Conservation (phyloP, 805 yeast species). For the Candida broadrunensis region DNA sequence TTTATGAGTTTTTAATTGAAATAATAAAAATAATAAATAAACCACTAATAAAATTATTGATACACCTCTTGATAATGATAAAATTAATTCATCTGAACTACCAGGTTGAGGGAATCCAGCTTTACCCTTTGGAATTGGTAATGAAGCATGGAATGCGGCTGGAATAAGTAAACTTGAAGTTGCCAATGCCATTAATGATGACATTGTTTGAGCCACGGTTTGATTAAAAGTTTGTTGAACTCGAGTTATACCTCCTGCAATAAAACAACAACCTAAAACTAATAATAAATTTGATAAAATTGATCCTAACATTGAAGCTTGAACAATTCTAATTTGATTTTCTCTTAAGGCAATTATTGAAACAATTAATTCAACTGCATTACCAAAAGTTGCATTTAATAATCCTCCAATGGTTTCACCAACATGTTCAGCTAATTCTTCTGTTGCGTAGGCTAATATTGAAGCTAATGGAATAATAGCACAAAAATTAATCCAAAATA, state of each 20-base stretch:
- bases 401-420: conserved; percentile 94
- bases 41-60: conserved; percentile 73
- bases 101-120: conserved; percentile 37
- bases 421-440: conserved; percentile 80
- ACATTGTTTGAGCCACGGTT: conserved; percentile 98
- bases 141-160: conserved; percentile 89
- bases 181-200: conserved; percentile 87
- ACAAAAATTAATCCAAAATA: conserved; percentile 75
- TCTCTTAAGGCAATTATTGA: conserved; percentile 83
- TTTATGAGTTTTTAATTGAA: conserved; percentile 88
- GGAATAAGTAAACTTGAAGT: conserved; percentile 88
- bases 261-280: conserved; percentile 93
- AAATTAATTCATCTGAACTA: conserved; percentile 46
- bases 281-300: conserved; percentile 83
- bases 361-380: conserved; percentile 95
- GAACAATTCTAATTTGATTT: conserved; percentile 90
- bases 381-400: conserved; percentile 95
- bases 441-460: conserved; percentile 87
- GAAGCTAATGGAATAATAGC: conserved; percentile 94
- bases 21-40: conserved; percentile 74
- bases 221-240: conserved; percentile 87
- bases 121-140: conserved; percentile 46
- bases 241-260: conserved; percentile 87
- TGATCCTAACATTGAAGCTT: conserved; percentile 96
- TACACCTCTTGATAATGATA: conserved; percentile 81